These are phyloP conservation scores for Tylopilus orsonianus DNA, from an alignment of 1,284 basidiomycete genomes.

Conservation along the genomic window DNA sequence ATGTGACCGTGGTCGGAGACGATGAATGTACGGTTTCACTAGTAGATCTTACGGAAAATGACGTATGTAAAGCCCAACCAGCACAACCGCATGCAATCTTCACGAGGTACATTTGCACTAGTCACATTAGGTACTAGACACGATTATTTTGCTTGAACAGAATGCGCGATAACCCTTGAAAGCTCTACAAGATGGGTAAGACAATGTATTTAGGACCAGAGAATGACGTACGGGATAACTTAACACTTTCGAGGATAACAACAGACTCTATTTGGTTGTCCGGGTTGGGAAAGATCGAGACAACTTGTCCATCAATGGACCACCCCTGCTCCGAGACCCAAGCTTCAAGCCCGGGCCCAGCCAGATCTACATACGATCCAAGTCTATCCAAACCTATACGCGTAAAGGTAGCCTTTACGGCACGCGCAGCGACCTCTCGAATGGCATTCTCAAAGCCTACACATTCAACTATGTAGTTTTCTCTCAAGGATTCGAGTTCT, in stretches of 20 bases:
- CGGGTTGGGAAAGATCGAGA: conserved; percentile 82
- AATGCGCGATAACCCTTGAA: conserved; percentile 79
- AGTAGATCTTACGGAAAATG: neutral
- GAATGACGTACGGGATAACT: conserved; percentile 74
- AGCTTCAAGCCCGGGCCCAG: conserved; percentile 60
- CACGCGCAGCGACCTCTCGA: conserved; percentile 72
- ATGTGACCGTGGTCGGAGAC: neutral
- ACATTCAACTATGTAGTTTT: conserved; percentile 83
- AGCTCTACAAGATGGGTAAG: conserved; percentile 56
- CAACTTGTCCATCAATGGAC: conserved; percentile 65
- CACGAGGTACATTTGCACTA: neutral
- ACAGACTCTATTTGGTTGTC: conserved; percentile 95
- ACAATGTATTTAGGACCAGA: neutral
- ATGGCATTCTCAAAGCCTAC: conserved; percentile 81
- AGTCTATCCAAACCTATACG: conserved; percentile 70
- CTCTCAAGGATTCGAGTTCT: conserved; percentile 67
- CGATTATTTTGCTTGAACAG: conserved; percentile 44
- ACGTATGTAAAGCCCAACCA: neutral
- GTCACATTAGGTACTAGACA: neutral
- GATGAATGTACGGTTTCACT: neutral
- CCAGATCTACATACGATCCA: conserved; percentile 71
- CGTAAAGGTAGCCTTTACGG: conserved; percentile 78
- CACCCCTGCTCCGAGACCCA: conserved; percentile 78
- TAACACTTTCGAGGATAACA: conserved; percentile 89
- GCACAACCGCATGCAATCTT: conserved; percentile 3